Conservation (phyloP, 345 rosid genomes). For the Capsella bursapastoris region DNA sequence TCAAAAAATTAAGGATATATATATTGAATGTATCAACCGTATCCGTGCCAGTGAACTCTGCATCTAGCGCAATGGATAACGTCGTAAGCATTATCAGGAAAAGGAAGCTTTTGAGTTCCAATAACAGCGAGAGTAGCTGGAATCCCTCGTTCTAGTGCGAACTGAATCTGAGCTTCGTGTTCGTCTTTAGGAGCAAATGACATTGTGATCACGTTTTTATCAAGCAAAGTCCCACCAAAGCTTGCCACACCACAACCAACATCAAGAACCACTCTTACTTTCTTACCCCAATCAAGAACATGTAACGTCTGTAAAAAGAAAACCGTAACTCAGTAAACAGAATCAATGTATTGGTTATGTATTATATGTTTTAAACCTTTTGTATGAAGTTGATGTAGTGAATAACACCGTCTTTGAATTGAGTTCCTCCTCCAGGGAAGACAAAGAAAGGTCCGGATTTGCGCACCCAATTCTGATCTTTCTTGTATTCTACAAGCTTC, state of each 20-base stretch:
- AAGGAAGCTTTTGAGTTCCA: slow-evolving; percentile 77
- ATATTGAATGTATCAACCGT: slow-evolving; percentile 26
- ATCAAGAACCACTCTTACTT: slow-evolving; percentile 73
- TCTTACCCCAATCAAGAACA: slow-evolving; percentile 70
- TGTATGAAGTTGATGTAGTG: slow-evolving; percentile 66
- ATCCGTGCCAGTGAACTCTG: slow-evolving; percentile 87
- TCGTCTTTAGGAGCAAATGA: slow-evolving; percentile 98
- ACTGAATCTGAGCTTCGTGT: slow-evolving; percentile 97
- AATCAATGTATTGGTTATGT: not conserved
- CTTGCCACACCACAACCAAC: slow-evolving; percentile 96
- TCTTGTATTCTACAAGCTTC: slow-evolving; percentile 94
- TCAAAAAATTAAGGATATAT: slow-evolving; percentile 43
- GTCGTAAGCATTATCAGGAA: slow-evolving; percentile 70
- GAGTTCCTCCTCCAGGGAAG: slow-evolving; percentile 97
- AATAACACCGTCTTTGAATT: slow-evolving; percentile 84
- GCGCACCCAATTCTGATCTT: slow-evolving; percentile 88
- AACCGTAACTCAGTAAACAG: not conserved
- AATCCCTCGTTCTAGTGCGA: slow-evolving; percentile 88
- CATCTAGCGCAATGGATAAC: slow-evolving; percentile 94
- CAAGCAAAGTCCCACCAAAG: slow-evolving; percentile 87
- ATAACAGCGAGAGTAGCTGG: slow-evolving; percentile 87
- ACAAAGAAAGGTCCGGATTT: slow-evolving; percentile 70
- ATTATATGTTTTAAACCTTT: slow-evolving; percentile 51
- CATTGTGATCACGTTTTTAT: slow-evolving; percentile 82
- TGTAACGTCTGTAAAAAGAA: slow-evolving; percentile 58